These are phyloP conservation scores for Nowakowskiella sp. DNA, from an alignment of 192 early-diverging fungal species.

Conservation along the genomic window DNA sequence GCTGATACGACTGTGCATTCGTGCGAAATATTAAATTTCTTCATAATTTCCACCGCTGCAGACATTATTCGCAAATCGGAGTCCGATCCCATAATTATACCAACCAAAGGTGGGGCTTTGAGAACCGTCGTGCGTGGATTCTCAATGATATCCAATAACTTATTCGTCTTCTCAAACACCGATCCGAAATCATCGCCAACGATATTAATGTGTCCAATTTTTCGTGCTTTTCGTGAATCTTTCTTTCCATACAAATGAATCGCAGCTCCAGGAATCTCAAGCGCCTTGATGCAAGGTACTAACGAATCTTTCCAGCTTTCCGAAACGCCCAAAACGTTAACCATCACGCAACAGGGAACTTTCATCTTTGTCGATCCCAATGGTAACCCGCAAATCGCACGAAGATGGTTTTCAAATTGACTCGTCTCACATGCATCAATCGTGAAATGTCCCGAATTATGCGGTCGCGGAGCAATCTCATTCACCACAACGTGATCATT, in stretches of 20 bases:
- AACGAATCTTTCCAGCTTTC: conserved; percentile 44
- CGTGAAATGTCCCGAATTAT: conserved; percentile 99
- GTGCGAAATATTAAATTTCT: conserved; percentile 85
- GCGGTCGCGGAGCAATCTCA: conserved; percentile 97
- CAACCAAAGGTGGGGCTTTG: conserved; percentile 64
- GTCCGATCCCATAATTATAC: conserved; percentile 99
- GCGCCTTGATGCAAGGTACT: conserved; percentile 57
- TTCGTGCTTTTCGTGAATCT: conserved; percentile 78
- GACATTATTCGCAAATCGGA: conserved; percentile 94
- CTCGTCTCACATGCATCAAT: conserved; percentile 96
- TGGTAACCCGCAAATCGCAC: conserved; percentile 84
- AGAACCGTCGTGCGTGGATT: conserved; percentile 9
- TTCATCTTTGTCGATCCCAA: conserved; percentile 81
- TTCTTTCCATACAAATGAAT: conserved; percentile 94
- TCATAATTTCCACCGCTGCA: conserved; percentile 79
- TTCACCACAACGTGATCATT: conserved; percentile 85
- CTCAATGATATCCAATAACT: conserved; percentile 40
- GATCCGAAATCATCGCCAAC: conserved; percentile 79
- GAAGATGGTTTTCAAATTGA: conserved; percentile 91
- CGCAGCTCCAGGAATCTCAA: conserved; percentile 74
- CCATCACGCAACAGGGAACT: conserved; percentile 86
- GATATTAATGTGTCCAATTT: conserved; percentile 97
- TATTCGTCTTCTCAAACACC: conserved; percentile 52
- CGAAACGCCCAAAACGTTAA: conserved; percentile 85
- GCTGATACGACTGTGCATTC: conserved; percentile 97